A percentile compares a stretch with the other conserved stretches of the same genome.
Evolutionary conservation across 441 rosid genomes (phyloP).

Genomic region (Jatropha podagrica): DNA sequence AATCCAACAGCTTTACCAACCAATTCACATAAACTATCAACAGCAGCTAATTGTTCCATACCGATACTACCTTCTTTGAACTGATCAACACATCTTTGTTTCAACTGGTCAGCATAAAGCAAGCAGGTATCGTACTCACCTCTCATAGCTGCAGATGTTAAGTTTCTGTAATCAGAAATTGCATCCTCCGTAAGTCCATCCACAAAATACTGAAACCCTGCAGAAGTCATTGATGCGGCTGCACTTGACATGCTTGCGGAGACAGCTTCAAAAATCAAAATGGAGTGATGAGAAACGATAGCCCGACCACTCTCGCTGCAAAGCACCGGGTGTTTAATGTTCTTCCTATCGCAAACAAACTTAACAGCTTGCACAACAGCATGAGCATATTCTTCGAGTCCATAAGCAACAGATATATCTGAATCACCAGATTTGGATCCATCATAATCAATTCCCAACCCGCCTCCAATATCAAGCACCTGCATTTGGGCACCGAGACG

Average conservation of each 20-base stretch:
- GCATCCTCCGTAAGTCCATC: constrained; percentile 63
- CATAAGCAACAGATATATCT: constrained; percentile 78
- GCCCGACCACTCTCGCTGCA: constrained; percentile 97
- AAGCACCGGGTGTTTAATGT: constrained; percentile 76
- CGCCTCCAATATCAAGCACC: constrained; percentile 88
- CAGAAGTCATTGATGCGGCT: constrained; percentile 30
- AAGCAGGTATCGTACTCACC: constrained; percentile 74
- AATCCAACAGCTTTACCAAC: constrained; percentile 57
- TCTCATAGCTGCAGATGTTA: constrained; percentile 51
- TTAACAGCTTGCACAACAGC: constrained; percentile 78
- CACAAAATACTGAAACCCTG: constrained; percentile 47
- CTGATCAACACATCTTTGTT: constrained; percentile 76
- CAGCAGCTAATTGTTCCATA: constrained; percentile 83
- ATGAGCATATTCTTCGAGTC: constrained; percentile 74
- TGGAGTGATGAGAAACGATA: constrained; percentile 86
- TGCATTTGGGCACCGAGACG: constrained; percentile 89
- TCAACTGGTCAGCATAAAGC: constrained; percentile 67
- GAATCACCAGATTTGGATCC: constrained; percentile 86
- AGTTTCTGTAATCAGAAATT: constrained; percentile 47
- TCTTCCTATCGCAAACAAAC: constrained; percentile 68
- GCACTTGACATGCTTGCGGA: constrained; percentile 38
- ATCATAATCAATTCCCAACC: constrained; percentile 89
- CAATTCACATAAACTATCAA: constrained; percentile 83
- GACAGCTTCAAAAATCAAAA: constrained; percentile 80
- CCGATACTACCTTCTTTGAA: constrained; percentile 80